These are phyloP conservation scores for Pseudogymnoascus sp. DNA, from an alignment of 2,329 filamentous ascomycete genomes.

Conservation along the genomic window DNA sequence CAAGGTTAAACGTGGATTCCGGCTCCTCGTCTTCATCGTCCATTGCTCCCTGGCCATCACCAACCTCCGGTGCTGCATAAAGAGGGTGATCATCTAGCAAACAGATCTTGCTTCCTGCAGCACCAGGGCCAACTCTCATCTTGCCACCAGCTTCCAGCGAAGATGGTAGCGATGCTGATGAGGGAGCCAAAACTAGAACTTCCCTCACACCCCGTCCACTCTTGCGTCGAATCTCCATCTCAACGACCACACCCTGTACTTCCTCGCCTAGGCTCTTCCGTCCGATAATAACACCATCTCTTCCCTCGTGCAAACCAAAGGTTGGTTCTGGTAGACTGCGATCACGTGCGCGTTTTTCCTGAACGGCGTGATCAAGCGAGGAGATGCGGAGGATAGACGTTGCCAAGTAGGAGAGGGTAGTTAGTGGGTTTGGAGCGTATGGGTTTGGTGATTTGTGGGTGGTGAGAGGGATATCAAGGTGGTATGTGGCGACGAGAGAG, in stretches of 20 bases:
- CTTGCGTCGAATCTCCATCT: slow-evolving; percentile 79
- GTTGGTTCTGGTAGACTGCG: slow-evolving; percentile 67
- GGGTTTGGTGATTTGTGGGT: slow-evolving; percentile 34
- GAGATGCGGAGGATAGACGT: slow-evolving; percentile 73
- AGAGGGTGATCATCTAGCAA: slow-evolving; percentile 71
- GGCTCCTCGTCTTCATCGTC: slow-evolving; percentile 42
- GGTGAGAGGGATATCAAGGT: slow-evolving; percentile 65
- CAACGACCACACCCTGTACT: slow-evolving; percentile 58
- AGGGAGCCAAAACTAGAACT: slow-evolving; percentile 45
- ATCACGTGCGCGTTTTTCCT: slow-evolving; percentile 66
- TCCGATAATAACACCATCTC: slow-evolving; percentile 69
- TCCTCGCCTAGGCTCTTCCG: slow-evolving; percentile 21
- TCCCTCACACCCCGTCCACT: slow-evolving; percentile 74
- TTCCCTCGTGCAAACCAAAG: slow-evolving; percentile 70
- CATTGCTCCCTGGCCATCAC: slow-evolving; percentile 24
- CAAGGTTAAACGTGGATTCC: slow-evolving; percentile 76
- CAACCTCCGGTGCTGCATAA: slow-evolving; percentile 44
- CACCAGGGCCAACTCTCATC: slow-evolving; percentile 23
- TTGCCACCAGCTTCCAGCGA: neutral
- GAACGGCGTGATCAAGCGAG: slow-evolving; percentile 67
- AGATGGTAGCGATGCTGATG: slow-evolving; percentile 11
- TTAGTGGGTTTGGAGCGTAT: slow-evolving; percentile 63
- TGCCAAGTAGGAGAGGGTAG: slow-evolving; percentile 73
- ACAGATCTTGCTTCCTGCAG: slow-evolving; percentile 44
- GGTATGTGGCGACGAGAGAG: slow-evolving; percentile 74